Conservation (phyloP, 441 rosid species). For the Raphanus hybrid region DNA sequence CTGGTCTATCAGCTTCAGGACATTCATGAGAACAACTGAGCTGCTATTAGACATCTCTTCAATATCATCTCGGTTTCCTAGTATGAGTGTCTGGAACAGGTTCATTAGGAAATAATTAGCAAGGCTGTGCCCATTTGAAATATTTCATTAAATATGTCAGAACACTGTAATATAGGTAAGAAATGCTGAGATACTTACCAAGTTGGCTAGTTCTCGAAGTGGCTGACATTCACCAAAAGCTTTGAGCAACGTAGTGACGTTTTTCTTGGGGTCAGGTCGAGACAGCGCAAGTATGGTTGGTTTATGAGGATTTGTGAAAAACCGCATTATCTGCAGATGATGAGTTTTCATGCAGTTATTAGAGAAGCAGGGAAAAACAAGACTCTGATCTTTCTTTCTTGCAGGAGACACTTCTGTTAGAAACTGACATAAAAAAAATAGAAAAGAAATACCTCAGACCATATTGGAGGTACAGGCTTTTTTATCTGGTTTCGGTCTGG, state of each 20-base stretch:
- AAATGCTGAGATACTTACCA: slow-evolving; percentile 52
- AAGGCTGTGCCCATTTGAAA: neutral
- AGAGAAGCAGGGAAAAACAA: neutral
- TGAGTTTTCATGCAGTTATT: slow-evolving; percentile 5
- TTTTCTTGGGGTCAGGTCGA: slow-evolving; percentile 95
- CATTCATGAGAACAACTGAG: slow-evolving; percentile 83
- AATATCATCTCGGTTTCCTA: slow-evolving; percentile 95
- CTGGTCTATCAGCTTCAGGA: slow-evolving; percentile 87
- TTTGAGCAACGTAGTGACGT: slow-evolving; percentile 86
- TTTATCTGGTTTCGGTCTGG: slow-evolving; percentile 67
- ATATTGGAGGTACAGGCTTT: slow-evolving; percentile 80
- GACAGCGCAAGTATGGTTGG: slow-evolving; percentile 92
- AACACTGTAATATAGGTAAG: neutral
- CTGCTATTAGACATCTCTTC: slow-evolving; percentile 92
- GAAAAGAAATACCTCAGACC: slow-evolving; percentile 71
- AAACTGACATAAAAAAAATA: too few relatives aligned
- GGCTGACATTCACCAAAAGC: slow-evolving; percentile 92
- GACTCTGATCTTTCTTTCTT: slow-evolving; percentile 8
- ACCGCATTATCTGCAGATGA: slow-evolving; percentile 76
- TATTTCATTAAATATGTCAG: neutral
- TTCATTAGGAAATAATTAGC: slow-evolving; percentile 21
- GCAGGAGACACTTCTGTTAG: neutral
- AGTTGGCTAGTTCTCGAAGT: slow-evolving; percentile 89
- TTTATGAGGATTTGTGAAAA: slow-evolving; percentile 92
- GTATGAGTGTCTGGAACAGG: slow-evolving; percentile 74